A percentile compares a stretch with the other conserved stretches of the same genome.
Evolutionary conservation across 345 rosid genomes (phyloP).

Genomic region (Tarenaya hassleriana): DNA sequence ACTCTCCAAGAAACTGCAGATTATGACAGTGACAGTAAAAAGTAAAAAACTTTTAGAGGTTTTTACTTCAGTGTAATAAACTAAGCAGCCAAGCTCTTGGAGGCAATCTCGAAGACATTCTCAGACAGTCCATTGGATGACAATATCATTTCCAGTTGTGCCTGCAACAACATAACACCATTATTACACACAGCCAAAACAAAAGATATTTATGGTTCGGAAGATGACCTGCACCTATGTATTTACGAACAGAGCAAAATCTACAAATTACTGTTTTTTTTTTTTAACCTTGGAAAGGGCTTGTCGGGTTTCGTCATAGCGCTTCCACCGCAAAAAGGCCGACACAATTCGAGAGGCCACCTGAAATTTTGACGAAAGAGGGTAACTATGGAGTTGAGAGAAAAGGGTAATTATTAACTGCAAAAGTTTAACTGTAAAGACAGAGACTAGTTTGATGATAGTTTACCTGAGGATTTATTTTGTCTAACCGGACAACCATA

Average conservation of each 20-base stretch:
- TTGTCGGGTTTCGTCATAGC: slow-evolving; percentile 79
- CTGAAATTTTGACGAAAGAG: slow-evolving; percentile 28
- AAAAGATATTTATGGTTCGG: too few species aligned
- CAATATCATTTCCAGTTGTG: slow-evolving; percentile 90
- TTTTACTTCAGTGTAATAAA: too few species aligned
- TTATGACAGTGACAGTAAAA: too few species aligned
- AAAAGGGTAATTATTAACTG: too few species aligned
- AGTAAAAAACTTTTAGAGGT: too few species aligned
- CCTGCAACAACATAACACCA: too few species aligned
- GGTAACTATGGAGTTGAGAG: background rate
- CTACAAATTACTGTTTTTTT: too few species aligned
- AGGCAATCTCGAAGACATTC: slow-evolving; percentile 90
- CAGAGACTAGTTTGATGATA: background rate
- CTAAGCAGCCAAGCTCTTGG: slow-evolving; percentile 79
- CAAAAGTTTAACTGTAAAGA: too few species aligned
- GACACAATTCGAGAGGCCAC: slow-evolving; percentile 95
- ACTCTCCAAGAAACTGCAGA: too few species aligned
- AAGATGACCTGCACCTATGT: too few species aligned
- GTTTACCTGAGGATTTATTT: slow-evolving; percentile 80
- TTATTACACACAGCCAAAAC: too few species aligned
- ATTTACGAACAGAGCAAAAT: too few species aligned
- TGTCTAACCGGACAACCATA: slow-evolving; percentile 79
- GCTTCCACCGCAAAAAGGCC: slow-evolving; percentile 97
- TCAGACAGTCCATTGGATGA: slow-evolving; percentile 87
- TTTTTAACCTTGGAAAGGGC: slow-evolving; percentile 78